phyloP scores from a whole-genome alignment of 805 yeast species.

The Zygosaccharomyces lentus region DNA sequence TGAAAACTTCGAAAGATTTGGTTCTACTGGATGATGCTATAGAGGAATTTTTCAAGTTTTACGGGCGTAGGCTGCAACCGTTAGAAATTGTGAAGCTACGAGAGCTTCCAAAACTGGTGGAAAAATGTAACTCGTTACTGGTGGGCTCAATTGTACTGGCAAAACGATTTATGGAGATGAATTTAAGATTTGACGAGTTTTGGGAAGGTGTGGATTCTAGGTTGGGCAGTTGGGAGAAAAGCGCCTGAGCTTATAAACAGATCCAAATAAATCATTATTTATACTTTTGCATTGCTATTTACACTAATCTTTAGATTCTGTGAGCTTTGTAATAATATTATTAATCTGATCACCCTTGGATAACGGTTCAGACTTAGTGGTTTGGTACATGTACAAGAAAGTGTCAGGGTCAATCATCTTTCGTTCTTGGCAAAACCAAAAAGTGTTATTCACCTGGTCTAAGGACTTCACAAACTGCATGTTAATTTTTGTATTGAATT shows the following conservation, averaged over 20 bases:
- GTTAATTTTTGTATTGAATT: constrained; percentile 17
- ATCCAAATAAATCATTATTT: constrained; percentile 3
- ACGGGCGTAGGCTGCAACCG: background rate
- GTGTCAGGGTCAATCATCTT: constrained; percentile 23
- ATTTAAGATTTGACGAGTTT: constrained; percentile 11
- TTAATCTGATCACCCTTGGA: constrained; percentile 9
- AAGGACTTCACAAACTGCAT: constrained; percentile 20
- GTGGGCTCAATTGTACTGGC: constrained; percentile 8
- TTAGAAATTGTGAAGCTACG: background rate
- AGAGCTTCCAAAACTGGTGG: constrained; percentile 5
- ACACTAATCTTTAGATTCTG: background rate
- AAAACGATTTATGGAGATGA: constrained; percentile 11
- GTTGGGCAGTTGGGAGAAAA: constrained; percentile 3
- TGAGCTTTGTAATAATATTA: constrained; percentile 3
- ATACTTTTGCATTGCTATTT: background rate
- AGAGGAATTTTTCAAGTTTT: background rate
- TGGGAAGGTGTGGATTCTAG: constrained; percentile 6
- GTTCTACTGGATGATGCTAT: constrained; percentile 1
- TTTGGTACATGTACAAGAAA: constrained; percentile 20
- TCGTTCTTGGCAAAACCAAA: constrained; percentile 19
- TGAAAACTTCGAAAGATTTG: constrained; percentile 1
- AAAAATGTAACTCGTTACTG: constrained; percentile 9
- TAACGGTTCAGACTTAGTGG: constrained; percentile 6
- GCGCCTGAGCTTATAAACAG: background rate
- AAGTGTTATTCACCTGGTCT: constrained; percentile 13